Conservation (phyloP, 2,329 filamentous ascomycete genomes). For the Colletotrichum sp. region DNA sequence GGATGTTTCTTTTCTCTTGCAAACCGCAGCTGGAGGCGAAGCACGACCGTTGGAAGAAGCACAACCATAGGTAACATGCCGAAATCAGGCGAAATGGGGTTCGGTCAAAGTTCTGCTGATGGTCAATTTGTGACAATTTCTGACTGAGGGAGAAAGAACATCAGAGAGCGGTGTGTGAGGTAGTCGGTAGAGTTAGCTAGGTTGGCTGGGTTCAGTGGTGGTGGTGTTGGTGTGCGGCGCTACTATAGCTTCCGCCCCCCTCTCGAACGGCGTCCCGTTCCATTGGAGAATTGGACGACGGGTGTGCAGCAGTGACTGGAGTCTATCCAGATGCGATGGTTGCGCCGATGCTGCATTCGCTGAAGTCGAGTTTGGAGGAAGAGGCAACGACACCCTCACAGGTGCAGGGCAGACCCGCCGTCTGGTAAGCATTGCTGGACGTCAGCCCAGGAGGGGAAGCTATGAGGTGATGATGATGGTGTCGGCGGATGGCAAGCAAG, state of each 20-base stretch:
- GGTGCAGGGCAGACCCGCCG: not conserved
- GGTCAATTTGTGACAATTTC: not conserved
- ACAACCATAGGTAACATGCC: not conserved
- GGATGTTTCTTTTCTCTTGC: not conserved
- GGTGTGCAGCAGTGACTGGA: not conserved
- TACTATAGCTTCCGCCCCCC: conserved; percentile 8
- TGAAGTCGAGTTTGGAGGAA: not conserved
- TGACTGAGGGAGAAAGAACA: not conserved
- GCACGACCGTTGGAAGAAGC: not conserved
- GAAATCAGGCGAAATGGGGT: not conserved
- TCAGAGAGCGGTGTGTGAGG: not conserved
- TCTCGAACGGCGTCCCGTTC: conserved; percentile 1
- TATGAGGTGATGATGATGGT: conserved; percentile 20
- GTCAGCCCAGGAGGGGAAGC: not conserved
- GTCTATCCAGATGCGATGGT: not conserved
- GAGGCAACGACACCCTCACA: not conserved
- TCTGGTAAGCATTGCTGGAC: not conserved
- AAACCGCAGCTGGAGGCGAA: not conserved
- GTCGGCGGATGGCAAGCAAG: not conserved
- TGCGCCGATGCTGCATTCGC: not conserved
- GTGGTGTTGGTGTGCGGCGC: conserved; percentile 1
- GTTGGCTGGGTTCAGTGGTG: not conserved
- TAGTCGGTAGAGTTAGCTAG: not conserved
- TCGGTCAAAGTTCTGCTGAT: not conserved
- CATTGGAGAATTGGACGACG: conserved; percentile 12